A percentile compares a stretch with the other conserved stretches of the same genome.
These are phyloP conservation scores for Oryza punctata DNA, from an alignment of 176 grass and related monocot genomes.

Conservation along the genomic window DNA sequence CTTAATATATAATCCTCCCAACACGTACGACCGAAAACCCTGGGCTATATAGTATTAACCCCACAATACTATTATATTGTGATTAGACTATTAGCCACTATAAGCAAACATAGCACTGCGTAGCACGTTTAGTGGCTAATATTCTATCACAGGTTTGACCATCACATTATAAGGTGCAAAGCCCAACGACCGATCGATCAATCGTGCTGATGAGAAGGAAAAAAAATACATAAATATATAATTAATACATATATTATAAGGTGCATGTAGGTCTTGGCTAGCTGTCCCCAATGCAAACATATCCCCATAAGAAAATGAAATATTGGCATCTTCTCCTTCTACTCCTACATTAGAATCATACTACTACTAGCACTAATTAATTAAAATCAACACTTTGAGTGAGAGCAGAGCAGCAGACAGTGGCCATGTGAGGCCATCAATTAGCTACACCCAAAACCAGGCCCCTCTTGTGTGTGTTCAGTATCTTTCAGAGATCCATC, in stretches of 20 bases:
- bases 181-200: background rate
- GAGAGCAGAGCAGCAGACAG: background rate
- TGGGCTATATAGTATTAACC: background rate
- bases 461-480: background rate
- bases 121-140: constrained; percentile 21
- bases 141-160: constrained; percentile 23
- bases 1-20: background rate
- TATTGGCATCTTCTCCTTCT: constrained; percentile 31
- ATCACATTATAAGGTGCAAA: background rate
- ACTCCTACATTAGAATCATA: no score
- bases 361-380: background rate
- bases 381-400: background rate
- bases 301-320: background rate
- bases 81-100: background rate
- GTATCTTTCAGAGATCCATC: constrained; percentile 29
- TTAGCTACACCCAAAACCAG: background rate
- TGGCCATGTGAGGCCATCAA: constrained; percentile 51
- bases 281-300: background rate
- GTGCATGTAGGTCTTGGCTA: background rate
- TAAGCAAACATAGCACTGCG: constrained; percentile 7
- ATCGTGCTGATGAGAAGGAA: background rate
- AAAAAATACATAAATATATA: background rate
- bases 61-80: background rate
- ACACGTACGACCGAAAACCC: background rate
- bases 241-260: no score